phyloP scores from a whole-genome alignment of 2,329 filamentous ascomycete genomes.

The Aureobasidium sp. region DNA sequence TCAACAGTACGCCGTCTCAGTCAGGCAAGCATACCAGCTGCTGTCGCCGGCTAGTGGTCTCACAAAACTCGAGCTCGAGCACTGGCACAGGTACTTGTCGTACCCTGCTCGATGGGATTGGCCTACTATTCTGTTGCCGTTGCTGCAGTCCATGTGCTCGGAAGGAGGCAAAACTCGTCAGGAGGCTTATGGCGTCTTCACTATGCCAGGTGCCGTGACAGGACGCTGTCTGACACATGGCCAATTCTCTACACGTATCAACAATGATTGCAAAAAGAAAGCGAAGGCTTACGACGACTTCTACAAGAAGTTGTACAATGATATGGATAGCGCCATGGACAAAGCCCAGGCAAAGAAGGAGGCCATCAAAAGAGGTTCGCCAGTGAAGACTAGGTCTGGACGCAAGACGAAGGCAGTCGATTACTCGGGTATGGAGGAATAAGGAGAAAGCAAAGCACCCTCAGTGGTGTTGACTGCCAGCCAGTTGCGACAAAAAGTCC shows the following conservation, averaged over 20 bases:
- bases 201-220: background rate
- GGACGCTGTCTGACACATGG: background rate
- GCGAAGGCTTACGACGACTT: background rate
- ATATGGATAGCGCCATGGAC: background rate
- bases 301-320: background rate
- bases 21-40: background rate
- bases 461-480: background rate
- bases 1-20: background rate
- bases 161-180: background rate
- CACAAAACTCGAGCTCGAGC: background rate
- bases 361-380: background rate
- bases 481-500: background rate
- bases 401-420: slow-evolving; percentile 4
- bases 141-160: background rate
- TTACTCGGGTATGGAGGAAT: background rate
- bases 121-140: background rate
- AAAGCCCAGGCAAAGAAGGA: background rate
- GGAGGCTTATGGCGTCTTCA: background rate
- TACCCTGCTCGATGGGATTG: background rate
- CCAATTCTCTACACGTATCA: background rate
- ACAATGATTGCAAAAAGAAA: background rate
- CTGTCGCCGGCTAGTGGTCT: background rate
- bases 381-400: background rate
- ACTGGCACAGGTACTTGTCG: background rate
- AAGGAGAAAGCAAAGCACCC: background rate